phyloP scores from a whole-genome alignment of 2,329 filamentous ascomycete species.

The Penicillium nordicum region DNA sequence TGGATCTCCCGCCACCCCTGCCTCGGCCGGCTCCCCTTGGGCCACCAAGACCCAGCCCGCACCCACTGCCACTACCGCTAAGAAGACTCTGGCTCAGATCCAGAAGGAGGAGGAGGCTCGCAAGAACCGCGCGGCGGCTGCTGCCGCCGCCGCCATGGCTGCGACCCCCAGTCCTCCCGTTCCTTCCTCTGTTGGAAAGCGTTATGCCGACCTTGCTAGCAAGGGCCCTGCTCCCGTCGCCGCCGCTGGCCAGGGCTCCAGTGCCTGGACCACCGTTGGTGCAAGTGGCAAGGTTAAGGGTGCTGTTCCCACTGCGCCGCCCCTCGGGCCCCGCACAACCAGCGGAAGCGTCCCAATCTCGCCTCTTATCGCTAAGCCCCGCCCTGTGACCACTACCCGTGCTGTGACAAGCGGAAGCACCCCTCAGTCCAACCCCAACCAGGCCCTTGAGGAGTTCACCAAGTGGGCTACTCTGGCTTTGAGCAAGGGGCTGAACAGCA shows the following conservation, averaged over 20 bases:
- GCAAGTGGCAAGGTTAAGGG: slow-evolving; percentile 87
- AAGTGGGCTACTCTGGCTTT: slow-evolving; percentile 87
- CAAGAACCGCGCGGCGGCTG: slow-evolving; percentile 69
- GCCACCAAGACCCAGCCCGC: slow-evolving; percentile 47
- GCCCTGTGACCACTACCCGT: slow-evolving; percentile 52
- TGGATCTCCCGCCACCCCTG: slow-evolving; percentile 65
- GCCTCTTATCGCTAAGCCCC: slow-evolving; percentile 49
- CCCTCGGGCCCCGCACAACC: slow-evolving; percentile 47
- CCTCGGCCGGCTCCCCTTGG: slow-evolving; percentile 49
- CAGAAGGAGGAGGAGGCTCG: slow-evolving; percentile 91
- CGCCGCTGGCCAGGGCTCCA: slow-evolving; percentile 43
- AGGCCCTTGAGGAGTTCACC: slow-evolving; percentile 84
- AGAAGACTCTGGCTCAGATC: slow-evolving; percentile 93
- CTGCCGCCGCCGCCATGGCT: slow-evolving; percentile 43
- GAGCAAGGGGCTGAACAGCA: slow-evolving; percentile 66
- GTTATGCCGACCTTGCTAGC: slow-evolving; percentile 89
- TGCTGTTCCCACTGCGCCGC: slow-evolving; percentile 55
- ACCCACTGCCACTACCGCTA: slow-evolving; percentile 48
- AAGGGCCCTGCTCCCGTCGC: slow-evolving; percentile 58
- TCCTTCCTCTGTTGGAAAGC: slow-evolving; percentile 63
- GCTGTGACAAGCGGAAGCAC: slow-evolving; percentile 47
- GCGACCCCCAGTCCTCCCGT: slow-evolving; percentile 44
- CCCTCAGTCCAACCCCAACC: slow-evolving; percentile 46
- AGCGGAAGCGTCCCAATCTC: slow-evolving; percentile 43
- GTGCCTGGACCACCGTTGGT: slow-evolving; percentile 91